A percentile compares a stretch with the other conserved stretches of the same genome.
Conservation (phyloP, 768 basidiomycete species). For the Lactifluus echinatus region DNA sequence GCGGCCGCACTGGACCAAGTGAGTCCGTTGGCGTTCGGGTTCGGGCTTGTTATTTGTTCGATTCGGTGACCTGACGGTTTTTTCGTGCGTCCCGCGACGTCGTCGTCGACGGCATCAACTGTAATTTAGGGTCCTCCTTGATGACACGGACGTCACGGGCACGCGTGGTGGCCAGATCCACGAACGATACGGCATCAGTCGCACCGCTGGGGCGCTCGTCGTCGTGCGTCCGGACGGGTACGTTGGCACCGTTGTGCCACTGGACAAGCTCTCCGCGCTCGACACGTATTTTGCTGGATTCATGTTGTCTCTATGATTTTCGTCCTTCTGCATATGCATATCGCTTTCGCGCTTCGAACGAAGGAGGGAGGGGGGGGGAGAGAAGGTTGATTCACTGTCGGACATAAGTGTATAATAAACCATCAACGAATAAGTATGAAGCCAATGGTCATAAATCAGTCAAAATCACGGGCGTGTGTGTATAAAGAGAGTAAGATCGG, state of each 20-base stretch:
- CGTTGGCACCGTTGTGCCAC: constrained; percentile 46
- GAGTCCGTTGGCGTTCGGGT: constrained; percentile 1
- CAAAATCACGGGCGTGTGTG: too few relatives aligned
- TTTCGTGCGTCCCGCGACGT: too few relatives aligned
- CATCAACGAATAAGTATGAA: not conserved
- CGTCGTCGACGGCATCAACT: too few relatives aligned
- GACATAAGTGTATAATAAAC: too few relatives aligned
- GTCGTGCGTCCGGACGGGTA: constrained; percentile 61
- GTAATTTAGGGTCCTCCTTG: constrained; percentile 47
- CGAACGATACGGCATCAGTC: constrained; percentile 42
- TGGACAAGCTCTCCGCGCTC: constrained; percentile 34
- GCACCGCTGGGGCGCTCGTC: constrained; percentile 38
- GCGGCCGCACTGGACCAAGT: constrained; percentile 38
- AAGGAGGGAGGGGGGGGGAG: too few relatives aligned
- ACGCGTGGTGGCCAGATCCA: constrained; percentile 47
- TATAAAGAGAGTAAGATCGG: too few relatives aligned
- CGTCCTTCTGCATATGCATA: not conserved
- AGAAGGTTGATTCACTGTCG: too few relatives aligned
- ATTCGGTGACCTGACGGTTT: too few relatives aligned
- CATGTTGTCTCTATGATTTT: constrained; percentile 20
- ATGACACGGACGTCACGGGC: constrained; percentile 42
- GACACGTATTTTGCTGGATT: constrained; percentile 43
- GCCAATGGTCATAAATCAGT: not conserved
- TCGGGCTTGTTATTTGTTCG: not conserved
- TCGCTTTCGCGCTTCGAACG: too few relatives aligned